Percentiles rank a stretch among this genome's conserved stretches.
These are phyloP conservation scores for Fraxinus ornus DNA, from an alignment of 305 asterid genomes.

Conservation along the genomic window DNA sequence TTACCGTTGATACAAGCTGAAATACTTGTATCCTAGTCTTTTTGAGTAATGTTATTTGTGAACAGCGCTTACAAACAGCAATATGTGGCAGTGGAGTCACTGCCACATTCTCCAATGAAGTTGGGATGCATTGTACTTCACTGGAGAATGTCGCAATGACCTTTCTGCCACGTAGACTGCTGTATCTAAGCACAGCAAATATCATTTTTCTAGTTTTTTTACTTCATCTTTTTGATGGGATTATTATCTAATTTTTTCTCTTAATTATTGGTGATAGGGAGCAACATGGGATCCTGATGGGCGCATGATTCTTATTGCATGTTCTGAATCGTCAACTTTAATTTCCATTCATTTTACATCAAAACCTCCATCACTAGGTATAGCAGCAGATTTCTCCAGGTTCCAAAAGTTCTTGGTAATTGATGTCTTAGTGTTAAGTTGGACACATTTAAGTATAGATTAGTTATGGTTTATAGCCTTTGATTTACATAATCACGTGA, in stretches of 20 bases:
- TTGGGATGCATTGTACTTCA: too few relatives aligned
- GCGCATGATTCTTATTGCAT: conserved; percentile 82
- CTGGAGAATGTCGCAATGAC: not conserved
- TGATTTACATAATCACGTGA: not conserved
- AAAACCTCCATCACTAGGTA: conserved; percentile 94
- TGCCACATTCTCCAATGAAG: not conserved
- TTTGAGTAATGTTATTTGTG: not conserved
- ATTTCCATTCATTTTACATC: conserved; percentile 93
- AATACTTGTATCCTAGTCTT: conserved; percentile 2
- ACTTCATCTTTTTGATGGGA: conserved; percentile 12
- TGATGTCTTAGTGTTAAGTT: conserved; percentile 5
- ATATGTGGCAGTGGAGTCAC: not conserved
- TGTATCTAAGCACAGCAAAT: not conserved
- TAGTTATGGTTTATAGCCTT: not conserved
- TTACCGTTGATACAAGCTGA: conserved; percentile 1
- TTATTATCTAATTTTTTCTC: conserved; percentile 16
- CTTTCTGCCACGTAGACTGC: not conserved
- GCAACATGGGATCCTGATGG: conserved; percentile 99
- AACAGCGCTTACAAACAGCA: not conserved
- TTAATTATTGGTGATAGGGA: conserved; percentile 49
- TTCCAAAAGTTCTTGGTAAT: conserved; percentile 12
- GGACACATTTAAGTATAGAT: conserved; percentile 1
- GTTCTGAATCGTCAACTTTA: conserved; percentile 80
- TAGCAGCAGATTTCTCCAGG: conserved; percentile 17
- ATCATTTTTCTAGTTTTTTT: not conserved